Evolutionary conservation across 257 asterid genomes (phyloP), one percentile per base, ranked within the genome.

Genomic region (Penstemon eatonii): DNA sequence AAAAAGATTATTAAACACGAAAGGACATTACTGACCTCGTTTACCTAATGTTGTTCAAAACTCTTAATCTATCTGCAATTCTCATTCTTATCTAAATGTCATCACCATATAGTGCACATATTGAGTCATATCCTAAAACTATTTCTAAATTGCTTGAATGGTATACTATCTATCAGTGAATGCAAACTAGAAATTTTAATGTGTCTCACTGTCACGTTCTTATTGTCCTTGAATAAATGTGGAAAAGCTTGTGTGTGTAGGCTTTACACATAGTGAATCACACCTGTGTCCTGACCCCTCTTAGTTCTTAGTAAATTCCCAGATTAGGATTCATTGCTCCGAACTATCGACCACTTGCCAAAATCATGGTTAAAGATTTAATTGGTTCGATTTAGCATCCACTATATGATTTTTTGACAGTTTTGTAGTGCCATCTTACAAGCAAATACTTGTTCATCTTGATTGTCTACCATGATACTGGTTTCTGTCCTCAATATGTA

Each of bases 381-480:
- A 12, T 33, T 5, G 6, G 11, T 36, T 60, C 33, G 42, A 42
- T 38, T 60, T 8, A 10, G 66, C 44, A 42, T 5, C 50, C 36
- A 12, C 65, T 41, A 13, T 60, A 33, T n/a, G 19, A 60, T 8
- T 36, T 13, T 45, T 10, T 46, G 5, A 11, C 41, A 4, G 2
- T 63, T 11, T 39, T 25, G n/a, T 63, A 46, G 56, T 63, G 39
- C 40, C 41, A 19, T 46, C 39, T 13, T 5, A 52, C 56, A 46
- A 25, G 54, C 3, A 46, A 10, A 13, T 45, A 63, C 42, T 63
- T 9, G 33, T 39, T 62, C 67, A 7, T 62, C 15, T 44, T 18
- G 41, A 62, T 42, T 61, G 37, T 6, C 52, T 46, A 42, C 12
- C 37, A 13, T 73, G 45, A 61, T 49, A 51, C 50, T 66, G 60